Percentiles rank a stretch among this genome's conserved stretches.
phyloP scores from a whole-genome alignment of 2,329 filamentous ascomycete species.

The Hysterium pulicare region DNA sequence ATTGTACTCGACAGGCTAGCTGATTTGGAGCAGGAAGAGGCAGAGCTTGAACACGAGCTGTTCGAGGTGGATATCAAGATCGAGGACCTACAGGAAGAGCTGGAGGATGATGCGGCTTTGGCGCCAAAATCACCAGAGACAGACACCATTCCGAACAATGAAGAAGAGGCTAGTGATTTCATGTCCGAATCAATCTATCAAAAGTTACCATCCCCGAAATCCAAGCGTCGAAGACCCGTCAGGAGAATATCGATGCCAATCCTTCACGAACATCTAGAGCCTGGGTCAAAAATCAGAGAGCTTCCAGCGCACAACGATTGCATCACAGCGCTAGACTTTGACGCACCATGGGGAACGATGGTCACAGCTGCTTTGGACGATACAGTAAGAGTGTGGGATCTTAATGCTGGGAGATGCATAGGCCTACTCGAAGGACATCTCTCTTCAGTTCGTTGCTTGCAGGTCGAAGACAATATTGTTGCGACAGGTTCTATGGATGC shows the following conservation, averaged over 20 bases:
- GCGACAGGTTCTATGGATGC: constrained; percentile 94
- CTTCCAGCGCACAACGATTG: constrained; percentile 83
- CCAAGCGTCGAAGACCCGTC: constrained; percentile 54
- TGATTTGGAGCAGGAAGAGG: constrained; percentile 83
- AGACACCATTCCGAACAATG: constrained; percentile 48
- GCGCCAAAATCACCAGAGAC: constrained; percentile 40
- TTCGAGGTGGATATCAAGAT: constrained; percentile 59
- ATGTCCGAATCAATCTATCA: constrained; percentile 99
- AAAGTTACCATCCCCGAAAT: constrained; percentile 67
- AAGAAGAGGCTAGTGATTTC: constrained; percentile 61
- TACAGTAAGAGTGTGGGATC: constrained; percentile 91
- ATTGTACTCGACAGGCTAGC: constrained; percentile 87
- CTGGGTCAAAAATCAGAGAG: constrained; percentile 83
- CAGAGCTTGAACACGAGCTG: constrained; percentile 81
- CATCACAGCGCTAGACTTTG: constrained; percentile 90
- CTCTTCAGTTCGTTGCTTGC: constrained; percentile 85
- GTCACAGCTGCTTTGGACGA: constrained; percentile 91
- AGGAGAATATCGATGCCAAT: constrained; percentile 87
- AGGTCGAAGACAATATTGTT: constrained; percentile 93
- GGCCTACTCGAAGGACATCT: constrained; percentile 90
- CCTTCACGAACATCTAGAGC: constrained; percentile 89
- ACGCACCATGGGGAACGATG: constrained; percentile 94
- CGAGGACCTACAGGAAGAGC: constrained; percentile 60
- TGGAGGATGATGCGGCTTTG: constrained; percentile 49
- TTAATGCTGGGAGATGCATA: constrained; percentile 89